phyloP scores from a whole-genome alignment of 2,329 filamentous ascomycete genomes.

The Macroventuria anomochaeta region DNA sequence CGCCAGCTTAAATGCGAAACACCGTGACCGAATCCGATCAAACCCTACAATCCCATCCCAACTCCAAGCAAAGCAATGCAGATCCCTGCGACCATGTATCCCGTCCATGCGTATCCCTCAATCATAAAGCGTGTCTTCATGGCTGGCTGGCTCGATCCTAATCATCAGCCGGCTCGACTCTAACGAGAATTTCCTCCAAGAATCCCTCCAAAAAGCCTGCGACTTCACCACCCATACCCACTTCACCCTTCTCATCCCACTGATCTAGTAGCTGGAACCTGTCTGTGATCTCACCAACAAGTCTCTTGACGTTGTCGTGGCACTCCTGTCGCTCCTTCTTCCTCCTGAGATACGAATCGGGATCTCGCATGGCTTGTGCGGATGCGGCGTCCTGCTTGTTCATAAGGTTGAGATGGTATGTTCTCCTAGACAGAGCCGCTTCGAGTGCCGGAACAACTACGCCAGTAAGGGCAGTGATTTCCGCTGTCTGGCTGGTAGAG shows the following conservation, averaged over 20 bases:
- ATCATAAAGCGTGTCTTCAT: constrained; percentile 3
- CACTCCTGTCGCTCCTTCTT: constrained; percentile 60
- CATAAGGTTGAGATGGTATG: constrained; percentile 61
- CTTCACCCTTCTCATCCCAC: constrained; percentile 82
- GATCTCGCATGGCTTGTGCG: constrained; percentile 61
- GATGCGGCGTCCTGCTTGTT: constrained; percentile 48
- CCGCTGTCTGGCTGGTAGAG: constrained; percentile 62
- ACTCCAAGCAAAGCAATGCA: constrained; percentile 10
- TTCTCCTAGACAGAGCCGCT: constrained; percentile 82
- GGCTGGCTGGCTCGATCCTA: constrained; percentile 10
- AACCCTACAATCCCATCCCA: not conserved
- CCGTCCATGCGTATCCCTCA: not conserved
- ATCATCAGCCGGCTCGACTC: constrained; percentile 87
- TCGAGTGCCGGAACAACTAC: constrained; percentile 94
- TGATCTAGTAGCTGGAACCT: constrained; percentile 90
- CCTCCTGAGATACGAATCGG: constrained; percentile 56
- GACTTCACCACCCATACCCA: constrained; percentile 93
- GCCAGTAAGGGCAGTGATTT: constrained; percentile 85
- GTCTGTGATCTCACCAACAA: constrained; percentile 82
- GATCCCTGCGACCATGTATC: not conserved
- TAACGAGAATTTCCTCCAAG: constrained; percentile 89
- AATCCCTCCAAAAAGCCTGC: constrained; percentile 89
- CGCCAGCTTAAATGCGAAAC: constrained; percentile 5
- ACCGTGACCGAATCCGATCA: not conserved
- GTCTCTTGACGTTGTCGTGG: constrained; percentile 80